phyloP scores from a whole-genome alignment of 208 protist genomes.

The Acanthamoeba lenticulata region DNA sequence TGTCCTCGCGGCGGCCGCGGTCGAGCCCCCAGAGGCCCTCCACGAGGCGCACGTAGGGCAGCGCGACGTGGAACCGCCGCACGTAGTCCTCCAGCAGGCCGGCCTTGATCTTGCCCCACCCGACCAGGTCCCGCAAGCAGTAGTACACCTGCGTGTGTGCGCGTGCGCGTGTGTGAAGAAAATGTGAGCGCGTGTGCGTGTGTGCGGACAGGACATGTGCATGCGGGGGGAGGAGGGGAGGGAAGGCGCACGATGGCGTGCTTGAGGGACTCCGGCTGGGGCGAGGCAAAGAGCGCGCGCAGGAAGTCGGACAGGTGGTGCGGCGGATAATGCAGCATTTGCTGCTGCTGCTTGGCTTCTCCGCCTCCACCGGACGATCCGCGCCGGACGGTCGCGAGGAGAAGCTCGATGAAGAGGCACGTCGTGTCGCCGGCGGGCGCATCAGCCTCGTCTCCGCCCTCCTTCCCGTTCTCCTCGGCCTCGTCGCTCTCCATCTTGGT shows the following conservation, averaged over 20 bases:
- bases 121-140: not conserved
- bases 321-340: not conserved
- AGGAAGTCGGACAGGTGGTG: slow-evolving; percentile 28
- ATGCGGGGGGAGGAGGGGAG: not conserved
- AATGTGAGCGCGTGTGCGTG: not conserved
- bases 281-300: not conserved
- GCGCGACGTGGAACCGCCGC: not conserved
- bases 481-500: not conserved
- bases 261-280: not conserved
- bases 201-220: no score
- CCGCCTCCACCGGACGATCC: no score
- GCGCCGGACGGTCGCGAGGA: not conserved
- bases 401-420: not conserved
- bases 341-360: not conserved
- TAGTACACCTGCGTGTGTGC: not conserved
- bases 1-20: not conserved
- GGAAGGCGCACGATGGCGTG: not conserved
- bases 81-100: not conserved
- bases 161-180: not conserved
- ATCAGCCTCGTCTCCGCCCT: not conserved
- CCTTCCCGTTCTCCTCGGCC: not conserved
- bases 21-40: slow-evolving; percentile 5
- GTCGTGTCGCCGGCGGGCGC: not conserved
- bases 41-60: not conserved
- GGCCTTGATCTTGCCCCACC: not conserved